Evolutionary conservation across 2,329 filamentous ascomycete genomes (phyloP).

Genomic region (Fusarium secorum): DNA sequence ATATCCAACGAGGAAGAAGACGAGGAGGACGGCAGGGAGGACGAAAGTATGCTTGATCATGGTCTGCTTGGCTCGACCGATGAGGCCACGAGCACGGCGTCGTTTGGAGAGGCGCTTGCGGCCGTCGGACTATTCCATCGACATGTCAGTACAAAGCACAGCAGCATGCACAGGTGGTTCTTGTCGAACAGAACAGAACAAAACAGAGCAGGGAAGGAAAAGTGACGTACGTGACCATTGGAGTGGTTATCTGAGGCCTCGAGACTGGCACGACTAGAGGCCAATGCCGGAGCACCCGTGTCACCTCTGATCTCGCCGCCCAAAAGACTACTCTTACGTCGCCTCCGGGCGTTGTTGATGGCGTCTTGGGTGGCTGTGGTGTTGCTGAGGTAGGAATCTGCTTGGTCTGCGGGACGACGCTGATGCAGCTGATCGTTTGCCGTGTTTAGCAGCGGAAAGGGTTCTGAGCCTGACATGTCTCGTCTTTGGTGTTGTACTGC

Average conservation of each 20-base stretch:
- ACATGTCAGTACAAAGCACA: conserved; percentile 11
- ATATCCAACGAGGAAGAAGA: conserved; percentile 72
- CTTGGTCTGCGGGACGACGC: conserved; percentile 44
- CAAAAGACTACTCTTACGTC: conserved; percentile 64
- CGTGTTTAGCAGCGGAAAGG: conserved; percentile 63
- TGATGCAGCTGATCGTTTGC: conserved; percentile 59
- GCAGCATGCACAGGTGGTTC: neutral
- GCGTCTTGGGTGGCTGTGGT: conserved; percentile 41
- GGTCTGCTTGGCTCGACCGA: conserved; percentile 59
- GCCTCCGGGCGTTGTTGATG: conserved; percentile 53
- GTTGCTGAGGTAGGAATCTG: conserved; percentile 32
- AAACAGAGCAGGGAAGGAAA: neutral
- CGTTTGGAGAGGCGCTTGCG: conserved; percentile 60
- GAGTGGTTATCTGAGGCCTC: conserved; percentile 34
- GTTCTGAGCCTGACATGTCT: conserved; percentile 59
- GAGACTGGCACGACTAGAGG: conserved; percentile 60
- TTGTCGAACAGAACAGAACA: neutral
- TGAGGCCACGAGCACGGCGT: conserved; percentile 61
- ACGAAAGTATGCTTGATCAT: conserved; percentile 69
- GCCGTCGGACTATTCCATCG: conserved; percentile 31
- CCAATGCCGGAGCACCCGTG: conserved; percentile 63
- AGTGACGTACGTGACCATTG: conserved; percentile 24
- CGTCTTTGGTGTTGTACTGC: neutral
- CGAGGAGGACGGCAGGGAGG: conserved; percentile 72
- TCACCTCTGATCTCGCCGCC: conserved; percentile 63